Evolutionary conservation across 371 early-diverging fungal genomes (phyloP), one percentile per base, ranked within the genome.

Genomic region (Mortierella sp.): DNA sequence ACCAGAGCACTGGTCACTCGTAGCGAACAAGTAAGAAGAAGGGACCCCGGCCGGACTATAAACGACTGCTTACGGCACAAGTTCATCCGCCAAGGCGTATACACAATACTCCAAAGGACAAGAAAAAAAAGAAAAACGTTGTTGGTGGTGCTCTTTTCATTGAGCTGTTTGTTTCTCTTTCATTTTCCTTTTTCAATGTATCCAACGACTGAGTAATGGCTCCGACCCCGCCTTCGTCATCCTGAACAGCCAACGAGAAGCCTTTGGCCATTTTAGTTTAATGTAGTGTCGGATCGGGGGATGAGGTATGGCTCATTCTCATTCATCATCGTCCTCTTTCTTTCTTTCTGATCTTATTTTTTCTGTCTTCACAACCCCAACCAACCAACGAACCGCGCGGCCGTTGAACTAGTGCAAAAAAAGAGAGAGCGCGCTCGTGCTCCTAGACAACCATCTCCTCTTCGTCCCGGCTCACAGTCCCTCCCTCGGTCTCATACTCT

Each of bases 151-250:
- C 68, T 68, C 68, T 2, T 21, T 38, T 41, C 38, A 38, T 68
- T 68, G 68, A 68, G 68, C 68, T 16, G 68, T 68, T 68, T 63
- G 63, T 63, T 35, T 63, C 63, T 35, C 63, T 63, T 63, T 63
- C 63, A 63, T 63, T 27, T 27, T 27, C 27, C 21, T n/a, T 12
- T 56, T 16, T 35, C 21, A 35, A 24, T 68, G 24, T 41, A 11
- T 24, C 63, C 43, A 35, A 24, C 14, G 1, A 38, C 4, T 24
- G 68, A 41, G 7, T 68, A 38, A 10, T 16, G 43, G 68, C 68
- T 41, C 68, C 41, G 65, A 38, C 41, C 24, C 24, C 27, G 12
- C 6, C 63, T 18, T 63, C 63, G 32, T 63, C 63, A 35, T 63
- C 18, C 7, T 63, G 35, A 51, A 51, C 51, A 51, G 51, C 51